Base-by-base conservation (phyloP, 2,329 filamentous ascomycete species). In the Massarina eburnea region DNA sequence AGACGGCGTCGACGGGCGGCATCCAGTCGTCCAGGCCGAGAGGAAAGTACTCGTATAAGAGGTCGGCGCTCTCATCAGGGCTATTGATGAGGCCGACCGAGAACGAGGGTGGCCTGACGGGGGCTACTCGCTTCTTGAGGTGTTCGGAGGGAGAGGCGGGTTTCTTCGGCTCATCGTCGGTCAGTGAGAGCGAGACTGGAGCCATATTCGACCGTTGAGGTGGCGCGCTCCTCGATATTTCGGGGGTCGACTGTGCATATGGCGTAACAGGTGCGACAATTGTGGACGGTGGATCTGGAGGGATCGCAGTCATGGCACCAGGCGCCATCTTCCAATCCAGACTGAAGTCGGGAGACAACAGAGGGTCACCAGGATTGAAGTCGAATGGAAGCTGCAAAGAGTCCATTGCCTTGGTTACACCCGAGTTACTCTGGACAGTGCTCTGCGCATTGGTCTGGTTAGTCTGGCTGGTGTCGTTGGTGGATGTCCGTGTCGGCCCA, bases 1-100 rank as follows among this genome's bases (percentile, higher is more conserved):
- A 96, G 14, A 96, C 86, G 4, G 90, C 90, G 69, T 95, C 90
- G 3, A 95, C 89, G 1, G 89, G 90, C 2, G 88, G 88, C 82
- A 91, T 90, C 88, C 88, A 96, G 63, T 96, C 91, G 67, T 96
- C 91, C 47, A 96, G 74, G 39, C 87, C 91, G 14, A 97, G 77
- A 0, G 91, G 91, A 54, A 97, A 96, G 66, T 97, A 96, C 72
- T 97, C 91, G 66, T 96, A 96, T 15, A 96, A 75, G 54, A 91
- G 75, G 70, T 96, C 91, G 1, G 85, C 85, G 57, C 86, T 86
- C 58, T 95, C 90, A 54, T 84, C 73, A 26, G 88, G 79, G 63
- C 86, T 85, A 64, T 81, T 79, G 55, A 77, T 78, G 2, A 75
- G 66, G 26, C 75, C 74, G 33, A 76, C 64, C 0, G 72, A 72